These are phyloP conservation scores for Geranium rotundifolium DNA, from an alignment of 345 rosid genomes.

Conservation along the genomic window DNA sequence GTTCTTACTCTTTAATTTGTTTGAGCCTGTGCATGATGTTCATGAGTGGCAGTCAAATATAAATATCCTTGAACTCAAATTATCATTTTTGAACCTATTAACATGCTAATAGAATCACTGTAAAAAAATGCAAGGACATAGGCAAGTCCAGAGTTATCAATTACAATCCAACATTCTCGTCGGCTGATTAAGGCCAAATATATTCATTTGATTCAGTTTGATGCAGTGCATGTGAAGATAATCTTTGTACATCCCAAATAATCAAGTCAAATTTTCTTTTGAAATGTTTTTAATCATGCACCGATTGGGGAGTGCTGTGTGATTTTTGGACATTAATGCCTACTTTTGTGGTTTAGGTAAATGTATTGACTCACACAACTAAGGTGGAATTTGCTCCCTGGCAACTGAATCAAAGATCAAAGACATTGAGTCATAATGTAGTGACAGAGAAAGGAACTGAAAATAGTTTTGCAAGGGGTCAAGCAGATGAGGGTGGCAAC, in stretches of 20 bases:
- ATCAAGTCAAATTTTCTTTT: neutral
- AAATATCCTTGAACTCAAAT: neutral
- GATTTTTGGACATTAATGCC: neutral
- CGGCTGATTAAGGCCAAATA: neutral
- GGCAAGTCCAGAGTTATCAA: neutral
- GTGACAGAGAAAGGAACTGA: too few species aligned
- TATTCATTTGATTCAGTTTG: neutral
- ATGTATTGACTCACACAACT: slow-evolving; percentile 37
- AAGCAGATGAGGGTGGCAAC: too few species aligned
- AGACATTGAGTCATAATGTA: too few species aligned
- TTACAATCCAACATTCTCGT: neutral
- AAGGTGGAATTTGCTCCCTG: slow-evolving; percentile 25
- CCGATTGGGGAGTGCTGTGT: neutral
- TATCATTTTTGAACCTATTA: neutral
- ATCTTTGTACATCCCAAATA: neutral
- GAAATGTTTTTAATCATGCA: neutral
- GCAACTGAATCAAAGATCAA: slow-evolving; percentile 12
- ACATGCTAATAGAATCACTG: neutral
- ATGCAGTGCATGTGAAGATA: neutral
- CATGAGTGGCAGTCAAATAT: neutral
- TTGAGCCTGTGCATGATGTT: neutral
- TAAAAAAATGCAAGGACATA: neutral
- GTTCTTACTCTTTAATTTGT: too few species aligned
- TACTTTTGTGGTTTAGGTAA: slow-evolving; percentile 23
- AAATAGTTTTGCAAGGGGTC: too few species aligned